Conservation (phyloP, 2,329 filamentous ascomycete species). For the Xylaria sp. region DNA sequence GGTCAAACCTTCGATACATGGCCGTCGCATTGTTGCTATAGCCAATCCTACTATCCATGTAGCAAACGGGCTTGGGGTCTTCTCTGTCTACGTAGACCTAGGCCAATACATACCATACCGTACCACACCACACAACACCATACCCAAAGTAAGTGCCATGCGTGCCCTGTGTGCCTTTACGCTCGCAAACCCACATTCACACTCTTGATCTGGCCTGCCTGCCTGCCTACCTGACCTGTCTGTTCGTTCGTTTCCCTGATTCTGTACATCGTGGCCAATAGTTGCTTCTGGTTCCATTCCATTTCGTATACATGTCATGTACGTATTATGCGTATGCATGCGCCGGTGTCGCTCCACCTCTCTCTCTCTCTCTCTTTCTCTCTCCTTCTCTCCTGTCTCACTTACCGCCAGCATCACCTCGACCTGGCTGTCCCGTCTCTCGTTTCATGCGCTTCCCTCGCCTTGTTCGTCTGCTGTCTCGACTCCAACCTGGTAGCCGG, state of each 20-base stretch:
- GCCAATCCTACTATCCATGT: slow-evolving; percentile 2
- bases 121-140: not conserved
- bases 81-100: too few relatives aligned
- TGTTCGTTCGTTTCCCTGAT: slow-evolving; percentile 12
- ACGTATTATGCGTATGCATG: too few relatives aligned
- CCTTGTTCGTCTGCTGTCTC: too few relatives aligned
- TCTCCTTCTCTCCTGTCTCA: slow-evolving; percentile 9
- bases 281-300: not conserved
- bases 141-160: not conserved
- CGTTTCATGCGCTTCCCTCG: slow-evolving; percentile 6
- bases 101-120: not conserved
- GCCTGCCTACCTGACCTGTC: not conserved
- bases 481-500: not conserved
- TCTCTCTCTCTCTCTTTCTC: not conserved
- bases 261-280: slow-evolving; percentile 1
- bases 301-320: not conserved
- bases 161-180: too few relatives aligned
- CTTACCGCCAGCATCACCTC: not conserved
- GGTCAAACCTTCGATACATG: not conserved
- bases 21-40: not conserved
- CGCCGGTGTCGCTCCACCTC: slow-evolving; percentile 8
- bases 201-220: not conserved
- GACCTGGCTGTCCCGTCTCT: not conserved
- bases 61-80: too few relatives aligned
- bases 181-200: not conserved